Percentiles rank a stretch among this genome's conserved stretches.
phyloP scores from a whole-genome alignment of 2,329 filamentous ascomycete species.

The Fusarium chaquense region DNA sequence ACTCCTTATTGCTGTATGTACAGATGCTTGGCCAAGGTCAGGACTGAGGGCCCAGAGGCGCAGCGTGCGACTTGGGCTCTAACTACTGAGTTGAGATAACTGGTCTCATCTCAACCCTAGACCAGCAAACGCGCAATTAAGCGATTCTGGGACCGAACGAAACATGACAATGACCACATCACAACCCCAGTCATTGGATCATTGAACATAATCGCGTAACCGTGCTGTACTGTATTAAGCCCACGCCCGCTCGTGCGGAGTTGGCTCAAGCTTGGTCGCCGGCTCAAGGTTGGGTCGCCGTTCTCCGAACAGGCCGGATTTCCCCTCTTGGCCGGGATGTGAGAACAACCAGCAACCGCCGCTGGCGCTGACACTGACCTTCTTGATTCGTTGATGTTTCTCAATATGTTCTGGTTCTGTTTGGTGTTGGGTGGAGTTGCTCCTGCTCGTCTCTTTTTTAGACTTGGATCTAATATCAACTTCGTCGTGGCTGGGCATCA shows the following conservation, averaged over 20 bases:
- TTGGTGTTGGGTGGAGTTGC: constrained; percentile 14
- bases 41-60: not conserved
- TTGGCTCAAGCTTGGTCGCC: constrained; percentile 25
- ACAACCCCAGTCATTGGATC: constrained; percentile 41
- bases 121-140: not conserved
- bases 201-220: constrained; percentile 36
- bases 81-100: not conserved
- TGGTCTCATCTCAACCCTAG: constrained; percentile 9
- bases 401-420: not conserved
- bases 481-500: constrained; percentile 39
- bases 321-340: constrained; percentile 36
- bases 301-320: constrained; percentile 41
- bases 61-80: constrained; percentile 6
- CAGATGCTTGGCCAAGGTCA: not conserved
- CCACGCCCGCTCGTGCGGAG: constrained; percentile 46
- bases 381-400: constrained; percentile 25
- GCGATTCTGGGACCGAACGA: constrained; percentile 38
- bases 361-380: constrained; percentile 23
- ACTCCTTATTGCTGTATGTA: not conserved
- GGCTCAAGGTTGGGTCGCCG: constrained; percentile 26
- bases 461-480: constrained; percentile 20
- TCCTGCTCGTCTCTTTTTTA: constrained; percentile 12
- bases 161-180: constrained; percentile 36
- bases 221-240: constrained; percentile 25
- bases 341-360: constrained; percentile 34